Evolutionary conservation across 495 filamentous ascomycete genomes (phyloP).

Genomic region (Apiosordaria backusii): DNA sequence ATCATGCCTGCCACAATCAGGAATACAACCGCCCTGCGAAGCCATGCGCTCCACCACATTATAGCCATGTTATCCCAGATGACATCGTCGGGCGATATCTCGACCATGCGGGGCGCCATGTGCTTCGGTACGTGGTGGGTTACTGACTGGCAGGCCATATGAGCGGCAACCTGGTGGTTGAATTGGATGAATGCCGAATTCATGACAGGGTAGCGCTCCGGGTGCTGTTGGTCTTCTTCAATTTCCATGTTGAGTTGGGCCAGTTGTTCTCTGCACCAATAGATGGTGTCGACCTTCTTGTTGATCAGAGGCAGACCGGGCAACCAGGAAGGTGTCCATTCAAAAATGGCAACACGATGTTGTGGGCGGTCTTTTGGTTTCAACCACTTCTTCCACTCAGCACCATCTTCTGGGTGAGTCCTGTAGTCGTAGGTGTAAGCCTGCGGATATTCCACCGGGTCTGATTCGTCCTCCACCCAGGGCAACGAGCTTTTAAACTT

Average conservation of each 20-base stretch:
- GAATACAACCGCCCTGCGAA: conserved; percentile 65
- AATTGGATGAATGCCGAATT: conserved; percentile 98
- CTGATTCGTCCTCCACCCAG: conserved; percentile 35
- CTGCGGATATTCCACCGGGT: conserved; percentile 59
- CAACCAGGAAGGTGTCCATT: conserved; percentile 68
- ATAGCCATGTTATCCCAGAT: conserved; percentile 98
- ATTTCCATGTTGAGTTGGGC: conserved; percentile 91
- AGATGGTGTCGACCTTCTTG: conserved; percentile 92
- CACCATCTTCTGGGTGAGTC: conserved; percentile 61
- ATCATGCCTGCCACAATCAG: conserved; percentile 70
- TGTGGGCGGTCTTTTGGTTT: conserved; percentile 78
- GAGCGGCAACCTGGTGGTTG: conserved; percentile 94
- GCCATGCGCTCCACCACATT: conserved; percentile 88
- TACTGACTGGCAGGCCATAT: conserved; percentile 95
- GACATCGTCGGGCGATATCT: conserved; percentile 91
- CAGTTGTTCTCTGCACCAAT: conserved; percentile 83
- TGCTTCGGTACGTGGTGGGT: conserved; percentile 89
- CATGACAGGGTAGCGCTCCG: conserved; percentile 89
- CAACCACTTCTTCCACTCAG: conserved; percentile 84
- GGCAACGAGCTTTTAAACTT: conserved; percentile 43
- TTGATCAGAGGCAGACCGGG: conserved; percentile 75
- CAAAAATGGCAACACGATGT: conserved; percentile 75
- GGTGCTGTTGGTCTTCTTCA: conserved; percentile 81
- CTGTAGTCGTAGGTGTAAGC: conserved; percentile 64
- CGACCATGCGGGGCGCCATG: conserved; percentile 89